Conservation (phyloP, 2,329 filamentous ascomycete genomes). For the Exophiala phaeomuriformis region DNA sequence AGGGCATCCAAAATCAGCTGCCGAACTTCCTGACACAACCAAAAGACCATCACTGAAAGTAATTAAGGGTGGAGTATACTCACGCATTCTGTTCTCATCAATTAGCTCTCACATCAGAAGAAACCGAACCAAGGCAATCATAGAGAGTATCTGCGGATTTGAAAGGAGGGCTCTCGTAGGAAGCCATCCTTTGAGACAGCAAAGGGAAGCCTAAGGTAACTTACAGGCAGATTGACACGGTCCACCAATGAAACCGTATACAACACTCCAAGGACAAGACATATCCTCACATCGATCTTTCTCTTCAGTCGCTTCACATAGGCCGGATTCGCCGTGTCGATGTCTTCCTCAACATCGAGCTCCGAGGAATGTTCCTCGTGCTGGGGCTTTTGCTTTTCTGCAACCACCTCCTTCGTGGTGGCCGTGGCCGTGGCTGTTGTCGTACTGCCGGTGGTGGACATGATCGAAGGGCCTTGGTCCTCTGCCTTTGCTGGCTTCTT, state of each 20-base stretch:
- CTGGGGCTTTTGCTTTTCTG: neutral
- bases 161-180: neutral
- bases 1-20: neutral
- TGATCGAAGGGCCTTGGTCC: too few species aligned
- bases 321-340: neutral
- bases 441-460: neutral
- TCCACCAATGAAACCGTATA: constrained; percentile 5
- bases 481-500: too few species aligned
- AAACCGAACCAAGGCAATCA: neutral
- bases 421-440: neutral
- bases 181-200: neutral
- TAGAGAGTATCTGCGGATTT: neutral
- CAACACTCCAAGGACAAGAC: constrained; percentile 5
- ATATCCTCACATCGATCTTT: constrained; percentile 6
- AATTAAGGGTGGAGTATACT: neutral
- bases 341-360: neutral
- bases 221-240: constrained; percentile 10
- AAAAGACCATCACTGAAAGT: too few species aligned
- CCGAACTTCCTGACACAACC: neutral
- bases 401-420: constrained; percentile 1
- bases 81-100: neutral
- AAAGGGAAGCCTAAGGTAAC: neutral
- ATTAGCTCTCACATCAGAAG: too few species aligned
- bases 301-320: constrained; percentile 1
- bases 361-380: neutral